These are phyloP conservation scores for Globomyces sp. DNA, from an alignment of 371 early-diverging fungal species.

Conservation along the genomic window DNA sequence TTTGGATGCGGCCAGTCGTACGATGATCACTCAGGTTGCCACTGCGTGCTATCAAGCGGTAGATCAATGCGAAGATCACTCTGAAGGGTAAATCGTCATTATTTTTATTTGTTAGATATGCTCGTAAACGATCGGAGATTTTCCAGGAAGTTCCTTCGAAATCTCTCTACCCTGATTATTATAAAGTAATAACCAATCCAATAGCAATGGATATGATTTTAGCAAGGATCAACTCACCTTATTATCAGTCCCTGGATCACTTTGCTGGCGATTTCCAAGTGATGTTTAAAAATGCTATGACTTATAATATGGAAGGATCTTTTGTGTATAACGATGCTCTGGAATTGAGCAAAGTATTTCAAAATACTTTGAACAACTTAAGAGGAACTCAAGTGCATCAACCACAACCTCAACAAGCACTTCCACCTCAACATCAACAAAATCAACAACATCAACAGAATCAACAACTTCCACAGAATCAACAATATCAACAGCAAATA, in stretches of 20 bases:
- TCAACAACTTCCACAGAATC: too few species aligned
- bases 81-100: constrained; percentile 25
- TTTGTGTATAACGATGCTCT: constrained; percentile 72
- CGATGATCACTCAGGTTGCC: constrained; percentile 29
- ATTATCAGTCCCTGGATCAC: constrained; percentile 57
- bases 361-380: neutral
- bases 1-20: constrained; percentile 24
- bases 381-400: too few species aligned
- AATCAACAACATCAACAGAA: too few species aligned
- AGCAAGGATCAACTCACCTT: constrained; percentile 29
- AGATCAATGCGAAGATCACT: constrained; percentile 27
- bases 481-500: too few species aligned
- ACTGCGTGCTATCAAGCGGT: constrained; percentile 31
- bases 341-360: constrained; percentile 42
- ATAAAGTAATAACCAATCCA: constrained; percentile 52
- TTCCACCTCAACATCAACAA: too few species aligned
- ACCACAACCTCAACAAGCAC: too few species aligned
- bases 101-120: constrained; percentile 9
- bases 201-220: constrained; percentile 53
- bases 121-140: constrained; percentile 26
- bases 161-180: constrained; percentile 52
- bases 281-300: constrained; percentile 77
- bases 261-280: constrained; percentile 65
- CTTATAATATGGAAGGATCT: constrained; percentile 76
- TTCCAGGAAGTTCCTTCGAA: constrained; percentile 39